Conservation (phyloP, 176 grass and related monocot species). For the Juncus inflexus region DNA sequence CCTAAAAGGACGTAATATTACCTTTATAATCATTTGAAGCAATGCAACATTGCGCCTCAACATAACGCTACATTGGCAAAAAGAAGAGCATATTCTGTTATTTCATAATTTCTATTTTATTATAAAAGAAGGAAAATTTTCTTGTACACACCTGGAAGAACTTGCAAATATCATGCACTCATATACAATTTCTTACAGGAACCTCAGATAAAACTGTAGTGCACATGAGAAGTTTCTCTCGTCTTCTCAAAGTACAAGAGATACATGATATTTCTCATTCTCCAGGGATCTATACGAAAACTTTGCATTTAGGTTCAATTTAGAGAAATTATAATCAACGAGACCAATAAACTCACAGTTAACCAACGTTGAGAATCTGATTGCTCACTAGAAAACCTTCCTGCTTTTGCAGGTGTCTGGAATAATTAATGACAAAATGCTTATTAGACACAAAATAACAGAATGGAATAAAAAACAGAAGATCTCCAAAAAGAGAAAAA, state of each 20-base stretch:
- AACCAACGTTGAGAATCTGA: constrained; percentile 80
- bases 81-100: constrained; percentile 10
- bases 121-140: constrained; percentile 4
- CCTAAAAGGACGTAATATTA: constrained; percentile 16
- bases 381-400: constrained; percentile 47
- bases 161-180: no score
- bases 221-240: neutral
- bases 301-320: neutral
- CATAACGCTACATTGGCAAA: constrained; percentile 68
- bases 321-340: constrained; percentile 8
- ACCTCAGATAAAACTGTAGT: no score
- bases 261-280: neutral
- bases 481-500: constrained; percentile 10
- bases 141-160: neutral
- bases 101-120: constrained; percentile 5
- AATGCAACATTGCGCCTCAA: constrained; percentile 95
- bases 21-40: constrained; percentile 97
- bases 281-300: neutral
- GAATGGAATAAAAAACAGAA: neutral
- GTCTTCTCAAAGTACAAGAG: neutral
- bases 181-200: no score
- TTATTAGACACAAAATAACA: neutral
- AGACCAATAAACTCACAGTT: constrained; percentile 55
- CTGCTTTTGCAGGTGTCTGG: constrained; percentile 66
- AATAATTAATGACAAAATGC: constrained; percentile 22